Base-by-base conservation (phyloP, 768 basidiomycete species). In the Tricholoma matsutake region DNA sequence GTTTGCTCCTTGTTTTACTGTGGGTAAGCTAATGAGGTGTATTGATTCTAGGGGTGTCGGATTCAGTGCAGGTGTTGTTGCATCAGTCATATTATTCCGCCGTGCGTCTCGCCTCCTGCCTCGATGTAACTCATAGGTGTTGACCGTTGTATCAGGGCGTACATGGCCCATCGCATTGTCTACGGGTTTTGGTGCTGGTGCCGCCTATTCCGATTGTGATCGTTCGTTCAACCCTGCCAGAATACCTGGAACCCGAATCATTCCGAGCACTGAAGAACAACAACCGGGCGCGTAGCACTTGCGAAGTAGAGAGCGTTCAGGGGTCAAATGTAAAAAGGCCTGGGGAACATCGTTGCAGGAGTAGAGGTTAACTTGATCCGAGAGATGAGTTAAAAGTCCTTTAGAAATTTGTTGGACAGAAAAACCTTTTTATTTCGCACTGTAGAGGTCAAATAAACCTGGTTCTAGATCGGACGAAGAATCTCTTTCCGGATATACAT, bases 131-230 rank as follows among this genome's bases (percentile, higher is more conserved):
- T 29, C 62, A 18, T 43, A 39, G 52, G 13, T 35, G 56, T 1
- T 18, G 56, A 54, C 37, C 49, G 56, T 64, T 54, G 62, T 65
- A 52, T 34, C 71, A 95, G 94, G 94, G 80, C 91, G 94, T 61
- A 89, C 90, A 70, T 96, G 93, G 92, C 94, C 94, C 49, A 87
- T 96, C 65, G 86, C 91, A 31, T 83, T 96, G 59, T 80, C 89
- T 14, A 91, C 91, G 6, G 94, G 94, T 35, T 94, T 95, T 71
- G 94, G 94, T 34, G 82, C 87, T 41, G 94, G 94, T 45, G 86
- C 86, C 56, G 92, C 94, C 29, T 95, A 93, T 71, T 87, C 91
- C 31, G 94, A 96, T 81, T 95, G 94, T 76, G 92, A 96, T 77
- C 86, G 93, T 54, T 88, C 90, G 14, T 96, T 96, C 85, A 94